A percentile compares a stretch with the other conserved stretches of the same genome.
phyloP scores from a whole-genome alignment of 1,139 yeast species.

The Yamadazyma oceani region DNA sequence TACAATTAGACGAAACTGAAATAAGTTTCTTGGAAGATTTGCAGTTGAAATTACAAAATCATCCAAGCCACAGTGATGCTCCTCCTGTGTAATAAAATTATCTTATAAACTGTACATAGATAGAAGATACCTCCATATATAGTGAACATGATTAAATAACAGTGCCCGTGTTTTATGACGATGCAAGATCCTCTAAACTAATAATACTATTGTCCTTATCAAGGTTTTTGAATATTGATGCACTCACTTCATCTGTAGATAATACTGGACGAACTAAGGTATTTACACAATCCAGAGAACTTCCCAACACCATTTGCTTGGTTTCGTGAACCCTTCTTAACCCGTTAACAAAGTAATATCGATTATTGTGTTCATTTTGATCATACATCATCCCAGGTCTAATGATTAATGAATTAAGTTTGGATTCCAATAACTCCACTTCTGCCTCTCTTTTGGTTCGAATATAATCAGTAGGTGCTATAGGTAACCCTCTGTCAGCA shows the following conservation, averaged over 20 bases:
- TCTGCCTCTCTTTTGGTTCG: conserved; percentile 80
- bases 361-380: conserved; percentile 34
- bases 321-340: conserved; percentile 39
- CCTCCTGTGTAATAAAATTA: no score
- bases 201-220: conserved; percentile 58
- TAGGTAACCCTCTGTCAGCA: conserved; percentile 62
- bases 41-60: conserved; percentile 1
- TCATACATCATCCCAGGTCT: conserved; percentile 88
- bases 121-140: no score
- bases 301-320: conserved; percentile 38
- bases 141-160: no score
- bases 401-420: conserved; percentile 59
- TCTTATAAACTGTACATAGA: no score
- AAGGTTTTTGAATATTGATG: conserved; percentile 54
- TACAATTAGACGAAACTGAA: conserved; percentile 1
- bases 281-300: conserved; percentile 34
- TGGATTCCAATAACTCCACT: conserved; percentile 43
- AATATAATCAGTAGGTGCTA: conserved; percentile 65
- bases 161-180: no score
- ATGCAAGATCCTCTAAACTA: conserved; percentile 51
- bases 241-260: conserved; percentile 69
- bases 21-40: background rate
- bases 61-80: background rate
- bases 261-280: conserved; percentile 60
- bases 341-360: conserved; percentile 28